These are phyloP conservation scores for Holtermanniella nyarrowii DNA, from an alignment of 768 basidiomycete genomes.

Conservation along the genomic window DNA sequence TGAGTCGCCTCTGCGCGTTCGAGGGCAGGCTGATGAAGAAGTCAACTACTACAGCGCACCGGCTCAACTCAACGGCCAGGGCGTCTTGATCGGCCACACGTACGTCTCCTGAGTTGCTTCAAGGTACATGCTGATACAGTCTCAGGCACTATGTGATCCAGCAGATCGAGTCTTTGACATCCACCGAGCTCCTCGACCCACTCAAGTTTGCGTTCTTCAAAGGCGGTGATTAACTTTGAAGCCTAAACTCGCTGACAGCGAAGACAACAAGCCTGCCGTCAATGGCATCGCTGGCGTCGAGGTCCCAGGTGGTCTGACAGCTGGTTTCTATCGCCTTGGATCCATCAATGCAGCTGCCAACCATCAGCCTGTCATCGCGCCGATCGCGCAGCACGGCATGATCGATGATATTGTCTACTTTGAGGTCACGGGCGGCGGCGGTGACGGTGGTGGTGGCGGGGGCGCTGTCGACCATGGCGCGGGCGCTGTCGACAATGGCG, in stretches of 20 bases:
- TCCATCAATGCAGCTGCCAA: too few relatives aligned
- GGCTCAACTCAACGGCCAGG: too few relatives aligned
- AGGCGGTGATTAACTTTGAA: conserved; percentile 15
- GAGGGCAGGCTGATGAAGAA: too few relatives aligned
- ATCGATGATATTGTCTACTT: conserved; percentile 54
- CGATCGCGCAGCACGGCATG: conserved; percentile 54
- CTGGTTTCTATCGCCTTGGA: conserved; percentile 48
- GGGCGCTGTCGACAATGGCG: too few relatives aligned
- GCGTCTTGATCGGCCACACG: too few relatives aligned
- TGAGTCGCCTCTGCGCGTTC: too few relatives aligned
- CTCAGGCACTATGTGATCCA: conserved; percentile 56
- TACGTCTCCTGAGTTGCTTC: too few relatives aligned
- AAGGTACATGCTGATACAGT: too few relatives aligned
- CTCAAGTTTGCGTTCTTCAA: conserved; percentile 54
- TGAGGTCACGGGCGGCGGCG: too few relatives aligned
- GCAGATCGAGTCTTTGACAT: conserved; percentile 43
- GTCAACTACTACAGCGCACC: conserved; percentile 55
- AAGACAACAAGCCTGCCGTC: too few relatives aligned
- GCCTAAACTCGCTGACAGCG: conserved; percentile 25
- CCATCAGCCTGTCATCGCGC: conserved; percentile 51
- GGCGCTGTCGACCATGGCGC: too few relatives aligned
- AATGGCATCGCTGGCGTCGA: conserved; percentile 48
- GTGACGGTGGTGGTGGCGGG: too few relatives aligned
- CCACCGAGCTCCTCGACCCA: conserved; percentile 49
- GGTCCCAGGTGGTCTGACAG: conserved; percentile 52